Conservation (phyloP, 768 basidiomycete species). For the Lentinula raphanica region DNA sequence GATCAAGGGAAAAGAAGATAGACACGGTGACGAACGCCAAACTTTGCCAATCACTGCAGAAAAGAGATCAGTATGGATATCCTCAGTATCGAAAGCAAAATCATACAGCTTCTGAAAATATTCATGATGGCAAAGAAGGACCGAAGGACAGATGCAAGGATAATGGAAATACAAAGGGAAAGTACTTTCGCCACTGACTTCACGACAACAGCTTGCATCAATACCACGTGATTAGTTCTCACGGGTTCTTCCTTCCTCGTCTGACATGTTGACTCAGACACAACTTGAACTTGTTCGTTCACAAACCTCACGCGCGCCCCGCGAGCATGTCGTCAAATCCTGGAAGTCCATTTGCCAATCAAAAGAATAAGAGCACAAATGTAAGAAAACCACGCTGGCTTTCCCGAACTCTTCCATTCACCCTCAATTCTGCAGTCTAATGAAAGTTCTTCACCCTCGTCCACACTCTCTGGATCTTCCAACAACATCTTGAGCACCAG, state of each 20-base stretch:
- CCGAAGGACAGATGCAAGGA: not conserved
- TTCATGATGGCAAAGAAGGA: slow-evolving; percentile 54
- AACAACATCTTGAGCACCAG: not conserved
- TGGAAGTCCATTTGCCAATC: slow-evolving; percentile 7
- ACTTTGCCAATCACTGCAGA: slow-evolving; percentile 80
- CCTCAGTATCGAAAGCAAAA: slow-evolving; percentile 8
- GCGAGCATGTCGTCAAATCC: not conserved
- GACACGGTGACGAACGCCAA: slow-evolving; percentile 85
- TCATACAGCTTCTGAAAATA: slow-evolving; percentile 77
- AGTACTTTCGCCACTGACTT: not conserved
- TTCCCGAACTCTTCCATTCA: too few species aligned
- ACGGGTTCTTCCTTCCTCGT: not conserved
- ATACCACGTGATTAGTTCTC: not conserved
- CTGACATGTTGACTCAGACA: not conserved
- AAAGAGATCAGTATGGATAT: slow-evolving; percentile 16
- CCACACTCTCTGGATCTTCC: slow-evolving; percentile 26
- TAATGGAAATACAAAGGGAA: slow-evolving; percentile 2
- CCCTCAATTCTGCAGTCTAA: slow-evolving; percentile 1
- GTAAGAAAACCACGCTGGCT: too few species aligned
- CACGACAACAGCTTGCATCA: not conserved
- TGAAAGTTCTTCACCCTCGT: slow-evolving; percentile 15
- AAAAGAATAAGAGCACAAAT: not conserved
- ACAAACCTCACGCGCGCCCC: too few species aligned
- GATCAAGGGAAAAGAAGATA: slow-evolving; percentile 9
- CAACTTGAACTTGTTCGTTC: too few species aligned